Evolutionary conservation across 805 yeast genomes (phyloP), one percentile per base, ranked within the genome.

Genomic region (Jamesozyma lodderae): DNA sequence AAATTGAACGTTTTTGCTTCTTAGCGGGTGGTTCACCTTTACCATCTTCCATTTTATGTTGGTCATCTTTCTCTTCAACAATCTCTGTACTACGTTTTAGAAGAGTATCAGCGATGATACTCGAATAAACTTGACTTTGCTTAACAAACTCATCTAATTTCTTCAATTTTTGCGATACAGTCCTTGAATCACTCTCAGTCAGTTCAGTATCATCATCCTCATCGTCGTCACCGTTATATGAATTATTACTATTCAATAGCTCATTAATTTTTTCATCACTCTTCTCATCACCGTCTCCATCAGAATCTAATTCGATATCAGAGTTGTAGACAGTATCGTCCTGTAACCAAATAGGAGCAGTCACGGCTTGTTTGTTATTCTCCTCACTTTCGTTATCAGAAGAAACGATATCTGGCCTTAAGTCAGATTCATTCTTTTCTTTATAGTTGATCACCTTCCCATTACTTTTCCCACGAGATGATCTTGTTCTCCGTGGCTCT

Each of bases 91-190:
- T 48, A 33, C 60, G 47, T 28, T 53, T 52, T 6, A 80, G 52
- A 31, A 90, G 69, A 9, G 88, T 79, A 36, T 86, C 88, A 3
- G 94, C 77, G 30, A 90, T 83, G 46, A 90, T 85, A 44, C 79
- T 75, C 1, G 96, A 81, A 60, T 85, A 90, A 2, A 88, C 74
- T 54, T 86, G 88, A 14, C 96, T 84, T 53, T 84, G 80, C 50
- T 82, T 81, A n/a, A 90, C 86, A 45, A 90, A 67, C 26, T 75
- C 77, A 41, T 83, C 73, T 38, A 90, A 64, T 38, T 85, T 70
- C 38, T 72, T 70, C 31, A 86, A 63, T 51, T 85, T 84, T 32
- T 66, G 62, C 28, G 77, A 75, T n/a, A 64, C 63, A 2, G 75
- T 66, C 15, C 73, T 59, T 6, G 59, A 57, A 39, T 76, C 66